Conservation (phyloP, 768 basidiomycete species). For the Chalciporus pseudorubinellus region DNA sequence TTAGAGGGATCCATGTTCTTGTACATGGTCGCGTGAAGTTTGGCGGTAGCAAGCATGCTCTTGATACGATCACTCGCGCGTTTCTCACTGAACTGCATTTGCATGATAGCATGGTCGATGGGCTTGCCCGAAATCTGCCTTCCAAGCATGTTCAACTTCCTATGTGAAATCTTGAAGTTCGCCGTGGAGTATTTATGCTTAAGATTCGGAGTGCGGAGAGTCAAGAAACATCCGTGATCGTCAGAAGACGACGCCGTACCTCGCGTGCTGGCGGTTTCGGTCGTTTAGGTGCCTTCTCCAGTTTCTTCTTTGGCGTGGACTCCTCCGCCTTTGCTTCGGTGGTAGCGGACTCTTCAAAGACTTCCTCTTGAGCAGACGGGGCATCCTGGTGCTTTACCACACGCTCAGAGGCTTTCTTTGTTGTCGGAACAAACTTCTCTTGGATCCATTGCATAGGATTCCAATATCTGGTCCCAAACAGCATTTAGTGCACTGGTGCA, state of each 20-base stretch:
- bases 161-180: conserved; percentile 89
- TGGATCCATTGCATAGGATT: conserved; percentile 64
- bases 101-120: conserved; percentile 91
- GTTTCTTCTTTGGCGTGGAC: conserved; percentile 18
- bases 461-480: conserved; percentile 42
- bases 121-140: conserved; percentile 88
- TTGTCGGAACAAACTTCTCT: conserved; percentile 51
- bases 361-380: conserved; percentile 29
- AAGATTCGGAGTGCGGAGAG: conserved; percentile 4
- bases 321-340: conserved; percentile 16
- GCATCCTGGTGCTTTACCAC: conserved; percentile 40
- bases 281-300: conserved; percentile 11
- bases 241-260: conserved; percentile 16
- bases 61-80: conserved; percentile 81
- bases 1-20: conserved; percentile 71
- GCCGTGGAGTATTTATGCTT: conserved; percentile 96
- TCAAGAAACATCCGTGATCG: background rate
- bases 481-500: conserved; percentile 1
- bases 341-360: conserved; percentile 44
- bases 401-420: conserved; percentile 44
- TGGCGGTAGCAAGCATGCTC: conserved; percentile 84
- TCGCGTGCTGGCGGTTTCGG: conserved; percentile 29
- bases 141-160: conserved; percentile 88
- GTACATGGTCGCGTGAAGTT: conserved; percentile 76
- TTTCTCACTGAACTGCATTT: conserved; percentile 97